Conservation (phyloP, 2,329 filamentous ascomycete species). For the Trichoderma polysporum region DNA sequence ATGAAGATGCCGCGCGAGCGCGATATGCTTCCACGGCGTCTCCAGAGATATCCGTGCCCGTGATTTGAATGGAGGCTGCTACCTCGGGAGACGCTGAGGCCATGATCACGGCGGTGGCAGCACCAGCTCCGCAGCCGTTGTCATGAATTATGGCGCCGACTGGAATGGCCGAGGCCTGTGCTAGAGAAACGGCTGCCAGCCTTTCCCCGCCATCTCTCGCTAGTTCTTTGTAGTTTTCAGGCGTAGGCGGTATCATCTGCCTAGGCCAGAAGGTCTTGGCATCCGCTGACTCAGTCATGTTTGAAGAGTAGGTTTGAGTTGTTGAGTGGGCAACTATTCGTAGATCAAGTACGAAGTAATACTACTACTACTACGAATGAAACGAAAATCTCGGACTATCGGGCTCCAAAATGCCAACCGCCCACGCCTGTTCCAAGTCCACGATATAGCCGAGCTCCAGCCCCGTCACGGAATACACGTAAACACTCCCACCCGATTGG, state of each 20-base stretch:
- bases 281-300: background rate
- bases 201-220: conserved; percentile 5
- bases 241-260: conserved; percentile 15
- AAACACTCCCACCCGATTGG: background rate
- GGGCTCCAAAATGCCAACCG: background rate
- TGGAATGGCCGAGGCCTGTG: conserved; percentile 7
- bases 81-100: conserved; percentile 3
- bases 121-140: conserved; percentile 14
- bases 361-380: too few relatives aligned
- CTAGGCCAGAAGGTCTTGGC: conserved; percentile 5
- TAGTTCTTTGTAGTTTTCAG: conserved; percentile 12
- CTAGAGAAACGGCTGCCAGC: conserved; percentile 11
- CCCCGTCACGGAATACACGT: background rate
- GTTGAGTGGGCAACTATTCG: background rate
- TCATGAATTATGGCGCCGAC: conserved; percentile 10
- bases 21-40: conserved; percentile 10
- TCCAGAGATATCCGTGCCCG: conserved; percentile 2
- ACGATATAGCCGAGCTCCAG: conserved; percentile 3
- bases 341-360: background rate
- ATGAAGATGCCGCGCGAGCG: background rate
- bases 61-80: conserved; percentile 1
- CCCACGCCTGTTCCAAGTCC: background rate
- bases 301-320: background rate
- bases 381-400: background rate
- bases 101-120: conserved; percentile 10